These are phyloP conservation scores for Arthrobotrys entomopaga DNA, from an alignment of 2,329 filamentous ascomycete species.

Conservation along the genomic window DNA sequence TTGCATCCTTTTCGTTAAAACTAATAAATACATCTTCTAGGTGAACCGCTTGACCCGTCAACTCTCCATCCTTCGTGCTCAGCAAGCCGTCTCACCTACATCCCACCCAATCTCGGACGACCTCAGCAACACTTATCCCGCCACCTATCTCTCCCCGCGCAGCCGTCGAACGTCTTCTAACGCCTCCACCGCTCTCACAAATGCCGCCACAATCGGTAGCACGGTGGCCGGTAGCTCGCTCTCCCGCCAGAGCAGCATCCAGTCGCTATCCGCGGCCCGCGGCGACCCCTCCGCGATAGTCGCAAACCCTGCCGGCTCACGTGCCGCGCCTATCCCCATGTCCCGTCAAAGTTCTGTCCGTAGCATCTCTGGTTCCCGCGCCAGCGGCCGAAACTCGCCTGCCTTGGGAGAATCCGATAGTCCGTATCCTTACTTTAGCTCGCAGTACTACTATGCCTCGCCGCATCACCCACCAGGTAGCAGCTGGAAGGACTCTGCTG, in stretches of 20 bases:
- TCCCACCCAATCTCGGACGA: constrained; percentile 64
- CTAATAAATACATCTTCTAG: constrained; percentile 63
- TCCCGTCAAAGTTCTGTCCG: constrained; percentile 51
- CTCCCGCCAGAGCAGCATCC: constrained; percentile 62
- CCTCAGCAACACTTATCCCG: constrained; percentile 43
- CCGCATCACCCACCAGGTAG: constrained; percentile 39
- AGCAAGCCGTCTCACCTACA: constrained; percentile 73
- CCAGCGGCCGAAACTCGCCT: constrained; percentile 50
- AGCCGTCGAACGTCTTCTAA: constrained; percentile 71
- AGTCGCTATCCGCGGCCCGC: constrained; percentile 64
- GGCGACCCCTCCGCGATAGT: constrained; percentile 62
- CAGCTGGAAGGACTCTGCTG: constrained; percentile 51
- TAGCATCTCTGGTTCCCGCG: constrained; percentile 47
- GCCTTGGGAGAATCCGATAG: constrained; percentile 50
- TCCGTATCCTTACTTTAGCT: constrained; percentile 51
- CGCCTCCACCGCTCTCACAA: constrained; percentile 70
- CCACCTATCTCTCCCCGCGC: constrained; percentile 48
- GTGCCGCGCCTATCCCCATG: constrained; percentile 51
- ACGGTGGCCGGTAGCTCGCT: constrained; percentile 66
- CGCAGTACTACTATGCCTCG: constrained; percentile 50
- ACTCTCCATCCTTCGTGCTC: constrained; percentile 80
- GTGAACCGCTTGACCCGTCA: constrained; percentile 94
- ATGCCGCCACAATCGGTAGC: constrained; percentile 67
- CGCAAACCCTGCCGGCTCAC: constrained; percentile 8
- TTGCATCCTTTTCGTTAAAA: not conserved